Conservation (phyloP, 1,284 basidiomycete genomes). For the Singerocomus rubriflavus region DNA sequence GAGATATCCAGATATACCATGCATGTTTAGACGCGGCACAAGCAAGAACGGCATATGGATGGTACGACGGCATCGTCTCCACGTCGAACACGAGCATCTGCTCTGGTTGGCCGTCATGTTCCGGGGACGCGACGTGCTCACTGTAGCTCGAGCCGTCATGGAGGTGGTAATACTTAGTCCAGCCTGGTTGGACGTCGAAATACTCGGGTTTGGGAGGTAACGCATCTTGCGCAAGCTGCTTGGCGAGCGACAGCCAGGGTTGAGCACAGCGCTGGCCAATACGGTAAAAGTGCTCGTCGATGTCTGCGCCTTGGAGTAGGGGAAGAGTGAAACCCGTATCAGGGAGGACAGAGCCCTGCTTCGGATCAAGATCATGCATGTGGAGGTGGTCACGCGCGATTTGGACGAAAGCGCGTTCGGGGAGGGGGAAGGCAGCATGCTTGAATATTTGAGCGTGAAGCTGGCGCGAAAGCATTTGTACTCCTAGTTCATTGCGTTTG, state of each 20-base stretch:
- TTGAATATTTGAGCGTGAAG: slow-evolving; percentile 87
- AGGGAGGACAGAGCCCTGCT: slow-evolving; percentile 77
- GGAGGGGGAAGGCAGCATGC: slow-evolving; percentile 60
- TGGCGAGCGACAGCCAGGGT: slow-evolving; percentile 80
- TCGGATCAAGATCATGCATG: slow-evolving; percentile 76
- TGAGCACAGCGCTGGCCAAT: slow-evolving; percentile 73
- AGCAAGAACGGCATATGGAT: slow-evolving; percentile 86
- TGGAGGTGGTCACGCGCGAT: slow-evolving; percentile 80
- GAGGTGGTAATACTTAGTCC: slow-evolving; percentile 81
- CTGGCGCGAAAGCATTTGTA: slow-evolving; percentile 83
- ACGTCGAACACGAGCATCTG: slow-evolving; percentile 88
- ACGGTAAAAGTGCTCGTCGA: slow-evolving; percentile 88
- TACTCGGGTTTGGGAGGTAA: slow-evolving; percentile 66
- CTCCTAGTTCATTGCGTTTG: slow-evolving; percentile 85
- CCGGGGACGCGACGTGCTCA: slow-evolving; percentile 60
- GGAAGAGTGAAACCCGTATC: slow-evolving; percentile 84
- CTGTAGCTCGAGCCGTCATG: slow-evolving; percentile 65
- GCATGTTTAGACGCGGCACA: slow-evolving; percentile 79
- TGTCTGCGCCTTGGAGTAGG: slow-evolving; percentile 74
- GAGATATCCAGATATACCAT: slow-evolving; percentile 98
- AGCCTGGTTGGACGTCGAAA: slow-evolving; percentile 82
- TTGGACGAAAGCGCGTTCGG: slow-evolving; percentile 61
- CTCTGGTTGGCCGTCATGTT: slow-evolving; percentile 62
- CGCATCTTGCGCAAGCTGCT: slow-evolving; percentile 52
- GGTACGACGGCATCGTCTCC: slow-evolving; percentile 85